A percentile compares a stretch with the other conserved stretches of the same genome.
These are phyloP conservation scores for Lablab purpureus DNA, from an alignment of 306 rosid genomes.

Conservation along the genomic window DNA sequence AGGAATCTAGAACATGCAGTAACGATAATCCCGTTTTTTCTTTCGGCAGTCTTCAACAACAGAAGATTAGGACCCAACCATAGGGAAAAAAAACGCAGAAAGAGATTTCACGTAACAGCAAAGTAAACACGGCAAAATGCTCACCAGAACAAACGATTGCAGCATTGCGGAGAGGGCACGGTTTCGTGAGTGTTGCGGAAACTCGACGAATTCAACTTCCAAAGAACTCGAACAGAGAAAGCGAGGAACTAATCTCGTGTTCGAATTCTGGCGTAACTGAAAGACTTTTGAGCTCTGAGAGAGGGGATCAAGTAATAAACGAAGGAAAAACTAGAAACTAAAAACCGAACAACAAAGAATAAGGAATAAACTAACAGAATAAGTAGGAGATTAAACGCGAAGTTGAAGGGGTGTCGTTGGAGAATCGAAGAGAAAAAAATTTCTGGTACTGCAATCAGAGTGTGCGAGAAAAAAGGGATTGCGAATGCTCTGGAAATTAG, in stretches of 20 bases:
- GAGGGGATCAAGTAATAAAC: not conserved
- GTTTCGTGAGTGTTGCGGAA: not conserved
- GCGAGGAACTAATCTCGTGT: slow-evolving; percentile 43
- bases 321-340: not conserved
- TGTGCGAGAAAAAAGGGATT: not conserved
- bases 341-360: not conserved
- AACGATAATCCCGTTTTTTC: not conserved
- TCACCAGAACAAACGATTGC: slow-evolving; percentile 49
- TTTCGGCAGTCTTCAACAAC: not conserved
- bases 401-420: not conserved
- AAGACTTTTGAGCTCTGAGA: not conserved
- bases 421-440: not conserved
- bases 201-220: not conserved
- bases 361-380: not conserved
- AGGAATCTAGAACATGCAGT: not conserved
- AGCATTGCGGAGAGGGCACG: slow-evolving; percentile 22
- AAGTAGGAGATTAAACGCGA: not conserved
- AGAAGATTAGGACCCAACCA: slow-evolving; percentile 16
- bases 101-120: not conserved
- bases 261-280: slow-evolving; percentile 36
- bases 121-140: slow-evolving; percentile 28
- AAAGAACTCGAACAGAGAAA: slow-evolving; percentile 52
- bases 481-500: slow-evolving; percentile 19
- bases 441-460: not conserved
- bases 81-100: not conserved